These are phyloP conservation scores for Artemisia argyi DNA, from an alignment of 129 eudicot species.

Conservation along the genomic window DNA sequence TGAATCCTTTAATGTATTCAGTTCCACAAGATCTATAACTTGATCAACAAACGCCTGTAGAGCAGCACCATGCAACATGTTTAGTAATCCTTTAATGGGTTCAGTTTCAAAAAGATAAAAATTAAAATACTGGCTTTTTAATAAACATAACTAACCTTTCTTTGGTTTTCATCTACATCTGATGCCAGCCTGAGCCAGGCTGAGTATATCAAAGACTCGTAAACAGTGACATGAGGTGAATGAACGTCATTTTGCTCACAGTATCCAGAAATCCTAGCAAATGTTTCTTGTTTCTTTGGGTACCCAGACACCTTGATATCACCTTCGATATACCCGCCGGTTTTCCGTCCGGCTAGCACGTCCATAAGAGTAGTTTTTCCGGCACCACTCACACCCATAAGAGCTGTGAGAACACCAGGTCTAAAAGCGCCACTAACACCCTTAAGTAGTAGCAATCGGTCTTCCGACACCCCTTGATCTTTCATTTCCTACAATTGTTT, in stretches of 20 bases:
- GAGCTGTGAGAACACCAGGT: conserved; percentile 90
- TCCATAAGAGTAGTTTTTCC: conserved; percentile 97
- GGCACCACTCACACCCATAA: conserved; percentile 96
- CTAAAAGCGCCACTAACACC: conserved; percentile 82
- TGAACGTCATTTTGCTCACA: conserved; percentile 89
- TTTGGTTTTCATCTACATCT: conserved; percentile 54
- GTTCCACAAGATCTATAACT: conserved; percentile 81
- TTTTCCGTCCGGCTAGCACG: conserved; percentile 86
- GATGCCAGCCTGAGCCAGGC: conserved; percentile 83
- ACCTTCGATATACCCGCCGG: conserved; percentile 84
- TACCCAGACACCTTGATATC: conserved; percentile 66
- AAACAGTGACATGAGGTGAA: conserved; percentile 81
- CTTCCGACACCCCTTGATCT: conserved; percentile 62
- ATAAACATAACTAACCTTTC: conserved; percentile 43
- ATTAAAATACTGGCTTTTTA: neutral
- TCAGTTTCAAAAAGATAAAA: too few relatives aligned
- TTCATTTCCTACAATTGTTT: conserved; percentile 68
- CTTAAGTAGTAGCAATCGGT: conserved; percentile 64
- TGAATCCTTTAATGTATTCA: conserved; percentile 49
- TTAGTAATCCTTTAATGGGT: too few relatives aligned
- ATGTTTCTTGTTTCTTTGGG: conserved; percentile 81
- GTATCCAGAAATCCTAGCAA: conserved; percentile 84
- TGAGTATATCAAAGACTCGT: conserved; percentile 74
- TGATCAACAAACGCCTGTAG: conserved; percentile 74
- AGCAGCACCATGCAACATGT: neutral